Evolutionary conservation across 192 early-diverging fungal species (phyloP), one percentile per base, ranked within the genome.

Genomic region (Lunasporangiospora selenospora): DNA sequence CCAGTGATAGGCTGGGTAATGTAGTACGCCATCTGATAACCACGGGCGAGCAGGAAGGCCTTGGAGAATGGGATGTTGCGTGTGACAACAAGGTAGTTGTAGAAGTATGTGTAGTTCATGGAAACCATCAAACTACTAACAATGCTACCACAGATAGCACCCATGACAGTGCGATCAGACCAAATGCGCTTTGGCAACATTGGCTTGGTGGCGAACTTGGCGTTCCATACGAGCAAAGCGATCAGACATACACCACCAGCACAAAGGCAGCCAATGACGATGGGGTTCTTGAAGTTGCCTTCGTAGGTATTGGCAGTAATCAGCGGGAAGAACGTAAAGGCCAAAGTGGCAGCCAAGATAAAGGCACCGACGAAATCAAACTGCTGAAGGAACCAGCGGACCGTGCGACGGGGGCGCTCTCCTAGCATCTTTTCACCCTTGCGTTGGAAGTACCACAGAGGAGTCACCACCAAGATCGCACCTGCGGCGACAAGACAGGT

Each of bases 101-200:
- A 26, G 27, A 42, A 42, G 40, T 56, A 56, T 19, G 26, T 40
- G 26, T 37, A 56, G 53, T 56, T 56, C 37, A 56, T 56, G 37
- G 38, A 27, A 4, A 37, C 53, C 39, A 41, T 39, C 33, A 56
- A 30, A 43, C 19, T 19, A n/a, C 23, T 56, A 19, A 56, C 26
- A 39, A 42, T 16, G 27, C 8, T 42, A 11, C 37, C 39, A 8
- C 24, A 27, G 40, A 56, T 33, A 40, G 33, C 53, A 41, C 53
- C 53, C n/a, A 56, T 26, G 26, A 26, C 15, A 29, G 53, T 56
- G 53, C 53, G 53, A 16, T 56, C 26, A 42, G 53, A 41, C 53
- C 53, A 56, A n/a, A 56, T 56, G 10, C 53, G 37, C 53, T 38
- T 56, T 19, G 53, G 39, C 53, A 56, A 27, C 33, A 56, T 41